Percentiles rank a stretch among this genome's conserved stretches.
Evolutionary conservation across 441 rosid species (phyloP).

Genomic region (Pelargonium cotyledonis): DNA sequence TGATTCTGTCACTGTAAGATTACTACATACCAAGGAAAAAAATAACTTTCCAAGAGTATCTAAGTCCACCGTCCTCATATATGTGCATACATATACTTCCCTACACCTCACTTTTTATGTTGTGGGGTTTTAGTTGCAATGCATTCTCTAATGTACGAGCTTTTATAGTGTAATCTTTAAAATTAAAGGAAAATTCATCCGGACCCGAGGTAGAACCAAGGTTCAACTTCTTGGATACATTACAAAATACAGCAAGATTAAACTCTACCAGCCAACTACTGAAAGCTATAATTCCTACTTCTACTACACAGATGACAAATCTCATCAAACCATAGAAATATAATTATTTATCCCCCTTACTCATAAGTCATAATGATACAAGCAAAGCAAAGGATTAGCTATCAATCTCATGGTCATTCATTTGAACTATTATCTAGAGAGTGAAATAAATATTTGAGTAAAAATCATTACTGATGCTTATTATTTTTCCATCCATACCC

Average conservation of each 20-base stretch:
- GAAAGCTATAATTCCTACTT: neutral
- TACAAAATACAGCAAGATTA: neutral
- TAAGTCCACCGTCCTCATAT: neutral
- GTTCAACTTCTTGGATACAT: neutral
- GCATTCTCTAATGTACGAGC: neutral
- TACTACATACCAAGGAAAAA: neutral
- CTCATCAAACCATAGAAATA: neutral
- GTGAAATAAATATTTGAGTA: neutral
- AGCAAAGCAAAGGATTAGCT: neutral
- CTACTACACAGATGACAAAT: neutral
- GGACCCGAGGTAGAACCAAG: too few species aligned
- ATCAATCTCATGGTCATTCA: neutral
- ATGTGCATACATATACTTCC: neutral
- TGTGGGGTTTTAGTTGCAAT: neutral
- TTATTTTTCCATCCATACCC: neutral
- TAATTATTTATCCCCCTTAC: neutral
- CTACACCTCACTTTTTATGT: too few species aligned
- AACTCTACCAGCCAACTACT: neutral
- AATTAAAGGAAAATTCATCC: neutral
- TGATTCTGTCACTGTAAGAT: neutral
- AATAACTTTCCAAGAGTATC: neutral
- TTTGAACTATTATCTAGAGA: neutral
- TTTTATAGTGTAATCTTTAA: neutral
- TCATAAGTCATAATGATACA: neutral
- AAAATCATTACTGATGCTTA: neutral